phyloP scores from a whole-genome alignment of 2,329 filamentous ascomycete species.

The Alternaria sp. region DNA sequence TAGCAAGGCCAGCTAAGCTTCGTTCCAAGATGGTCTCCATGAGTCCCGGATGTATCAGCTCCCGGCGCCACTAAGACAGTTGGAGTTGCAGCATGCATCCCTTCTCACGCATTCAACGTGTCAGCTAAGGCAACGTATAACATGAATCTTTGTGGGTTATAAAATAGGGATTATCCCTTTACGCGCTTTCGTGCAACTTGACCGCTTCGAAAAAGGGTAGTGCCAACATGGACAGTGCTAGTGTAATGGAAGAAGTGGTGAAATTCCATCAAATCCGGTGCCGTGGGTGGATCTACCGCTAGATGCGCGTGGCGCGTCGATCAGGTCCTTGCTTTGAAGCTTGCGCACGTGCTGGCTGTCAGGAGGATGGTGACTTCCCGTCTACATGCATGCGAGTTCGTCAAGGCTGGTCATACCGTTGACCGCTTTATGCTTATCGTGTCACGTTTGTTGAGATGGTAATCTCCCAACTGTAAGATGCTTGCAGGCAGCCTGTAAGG shows the following conservation, averaged over 20 bases:
- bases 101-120: constrained; percentile 28
- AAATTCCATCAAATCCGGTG: constrained; percentile 16
- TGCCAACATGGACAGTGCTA: not conserved
- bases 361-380: not conserved
- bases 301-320: constrained; percentile 20
- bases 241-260: not conserved
- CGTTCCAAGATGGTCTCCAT: constrained; percentile 38
- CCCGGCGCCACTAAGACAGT: constrained; percentile 43
- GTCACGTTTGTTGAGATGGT: not conserved
- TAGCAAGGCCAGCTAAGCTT: constrained; percentile 40
- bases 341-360: constrained; percentile 2
- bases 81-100: constrained; percentile 32
- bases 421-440: not conserved
- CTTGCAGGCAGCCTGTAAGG: not conserved
- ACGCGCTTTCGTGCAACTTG: not conserved
- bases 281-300: constrained; percentile 23
- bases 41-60: constrained; percentile 45
- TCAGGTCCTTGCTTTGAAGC: constrained; percentile 11
- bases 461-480: not conserved
- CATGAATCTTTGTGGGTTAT: not conserved
- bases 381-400: not conserved
- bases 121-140: constrained; percentile 22
- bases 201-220: not conserved
- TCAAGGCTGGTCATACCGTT: not conserved
- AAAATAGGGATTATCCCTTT: not conserved